These are phyloP conservation scores for Lachancea quebecensis DNA, from an alignment of 805 yeast genomes.

Conservation along the genomic window DNA sequence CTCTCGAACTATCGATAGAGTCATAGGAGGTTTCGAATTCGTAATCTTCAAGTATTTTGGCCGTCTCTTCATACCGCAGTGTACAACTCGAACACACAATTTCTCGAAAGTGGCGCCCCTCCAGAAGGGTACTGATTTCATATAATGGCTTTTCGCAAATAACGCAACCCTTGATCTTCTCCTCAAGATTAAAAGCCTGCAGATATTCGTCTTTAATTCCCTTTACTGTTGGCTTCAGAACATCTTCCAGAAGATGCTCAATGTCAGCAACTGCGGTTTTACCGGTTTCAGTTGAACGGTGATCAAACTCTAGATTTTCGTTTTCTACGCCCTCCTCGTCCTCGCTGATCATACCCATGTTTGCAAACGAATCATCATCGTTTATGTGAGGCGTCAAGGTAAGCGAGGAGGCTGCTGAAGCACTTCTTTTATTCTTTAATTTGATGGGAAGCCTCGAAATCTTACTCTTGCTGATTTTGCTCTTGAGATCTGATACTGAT, in stretches of 20 bases:
- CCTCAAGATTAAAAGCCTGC: constrained; percentile 11
- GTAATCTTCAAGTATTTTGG: constrained; percentile 34
- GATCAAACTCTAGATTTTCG: background rate
- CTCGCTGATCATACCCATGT: constrained; percentile 6
- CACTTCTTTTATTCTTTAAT: constrained; percentile 9
- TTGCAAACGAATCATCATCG: constrained; percentile 4
- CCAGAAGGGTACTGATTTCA: constrained; percentile 39
- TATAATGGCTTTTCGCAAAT: constrained; percentile 65
- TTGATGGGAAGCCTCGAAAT: constrained; percentile 23
- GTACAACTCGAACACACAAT: constrained; percentile 60
- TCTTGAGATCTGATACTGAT: constrained; percentile 25
- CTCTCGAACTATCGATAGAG: constrained; percentile 5
- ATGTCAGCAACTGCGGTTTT: constrained; percentile 1
- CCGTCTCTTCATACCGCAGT: constrained; percentile 46
- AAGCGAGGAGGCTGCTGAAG: constrained; percentile 5
- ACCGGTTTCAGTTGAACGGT: constrained; percentile 1
- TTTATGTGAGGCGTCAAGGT: constrained; percentile 7
- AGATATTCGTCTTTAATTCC: constrained; percentile 20
- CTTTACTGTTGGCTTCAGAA: constrained; percentile 13
- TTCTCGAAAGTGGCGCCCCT: constrained; percentile 36
- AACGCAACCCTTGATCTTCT: constrained; percentile 42
- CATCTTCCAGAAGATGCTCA: constrained; percentile 14
- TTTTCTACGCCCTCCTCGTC: background rate
- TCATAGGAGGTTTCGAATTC: constrained; percentile 33
- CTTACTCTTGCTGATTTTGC: constrained; percentile 16